Evolutionary conservation across 1,284 basidiomycete genomes (phyloP).

Genomic region (Flammula alnicola): DNA sequence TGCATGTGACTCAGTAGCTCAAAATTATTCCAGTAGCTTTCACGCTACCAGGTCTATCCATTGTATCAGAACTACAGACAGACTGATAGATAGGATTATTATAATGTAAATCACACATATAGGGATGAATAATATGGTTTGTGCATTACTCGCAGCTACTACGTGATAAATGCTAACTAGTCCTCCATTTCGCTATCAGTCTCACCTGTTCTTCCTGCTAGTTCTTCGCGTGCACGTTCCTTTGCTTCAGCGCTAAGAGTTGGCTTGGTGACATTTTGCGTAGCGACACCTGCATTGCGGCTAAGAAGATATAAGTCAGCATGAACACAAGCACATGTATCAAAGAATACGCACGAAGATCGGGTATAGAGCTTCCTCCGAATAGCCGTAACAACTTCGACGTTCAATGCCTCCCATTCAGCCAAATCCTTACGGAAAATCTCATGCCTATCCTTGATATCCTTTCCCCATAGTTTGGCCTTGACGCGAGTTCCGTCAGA

Average conservation of each 20-base stretch:
- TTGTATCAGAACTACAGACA: no score
- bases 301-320: not conserved
- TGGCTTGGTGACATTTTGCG: not conserved
- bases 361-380: constrained; percentile 11
- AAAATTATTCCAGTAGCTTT: no score
- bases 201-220: constrained; percentile 10
- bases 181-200: constrained; percentile 7
- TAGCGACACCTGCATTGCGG: not conserved
- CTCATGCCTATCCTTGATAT: constrained; percentile 10
- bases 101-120: no score
- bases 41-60: no score
- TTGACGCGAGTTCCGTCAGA: constrained; percentile 16
- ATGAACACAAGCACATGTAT: not conserved
- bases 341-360: constrained; percentile 13
- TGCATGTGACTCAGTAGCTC: no score
- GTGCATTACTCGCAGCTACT: no score
- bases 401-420: constrained; percentile 17
- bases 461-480: constrained; percentile 18
- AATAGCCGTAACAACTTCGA: not conserved
- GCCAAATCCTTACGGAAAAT: constrained; percentile 17
- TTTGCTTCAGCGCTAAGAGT: not conserved
- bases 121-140: no score
- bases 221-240: constrained; percentile 1
- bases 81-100: no score
- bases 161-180: no score